Base-by-base conservation (phyloP, 2,329 filamentous ascomycete genomes). In the Phaeosphaeria sp. region DNA sequence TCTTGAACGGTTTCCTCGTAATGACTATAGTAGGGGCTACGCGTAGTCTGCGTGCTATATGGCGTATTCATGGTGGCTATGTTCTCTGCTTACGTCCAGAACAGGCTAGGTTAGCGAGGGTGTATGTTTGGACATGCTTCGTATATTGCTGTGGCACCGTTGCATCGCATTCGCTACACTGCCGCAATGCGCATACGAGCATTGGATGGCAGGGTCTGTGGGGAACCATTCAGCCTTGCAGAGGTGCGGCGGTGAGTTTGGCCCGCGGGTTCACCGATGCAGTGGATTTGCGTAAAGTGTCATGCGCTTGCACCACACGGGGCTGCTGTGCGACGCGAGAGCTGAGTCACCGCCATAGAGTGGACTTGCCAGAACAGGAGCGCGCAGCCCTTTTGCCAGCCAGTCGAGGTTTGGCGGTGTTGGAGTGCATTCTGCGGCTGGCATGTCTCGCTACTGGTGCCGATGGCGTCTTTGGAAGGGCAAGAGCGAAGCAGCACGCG, bases 181-280 rank as follows among this genome's bases (percentile, higher is more conserved):
- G 54, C 58, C 50, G 52, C 56, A 62, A 48, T 39, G 53, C 49
- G 51, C 52, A 57, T 50, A 47, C 48, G 51, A 33, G 56, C 33
- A 44, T 33, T 47, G 55, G n/a, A 50, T 30, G 39, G 41, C 17
- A 43, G 27, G 58, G 54, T 39, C 30, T 46, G 51, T 39, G 58
- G 58, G 27, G 51, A 36, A 52, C 27, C 21, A 46, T 49, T 44
- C 54, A 62, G 56, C 57, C 58, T 66, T 54, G 62, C 54, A 61
- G 60, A 62, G 50, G 52, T 54, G 17, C 59, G 9, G 67, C 67
- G 67, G 65, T 69, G 62, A 66, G 54, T 20, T 21, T 30, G 11
- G 52, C 17, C 41, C 27, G 53, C 30, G 20, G 52, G 49, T 20
- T 44, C 39, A 49, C 53, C 50, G 50, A 56, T 15, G 53, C 50